Percentiles rank a stretch among this genome's conserved stretches.
These are phyloP conservation scores for Aspergillus caelatus DNA, from an alignment of 2,329 filamentous ascomycete species.

Conservation along the genomic window DNA sequence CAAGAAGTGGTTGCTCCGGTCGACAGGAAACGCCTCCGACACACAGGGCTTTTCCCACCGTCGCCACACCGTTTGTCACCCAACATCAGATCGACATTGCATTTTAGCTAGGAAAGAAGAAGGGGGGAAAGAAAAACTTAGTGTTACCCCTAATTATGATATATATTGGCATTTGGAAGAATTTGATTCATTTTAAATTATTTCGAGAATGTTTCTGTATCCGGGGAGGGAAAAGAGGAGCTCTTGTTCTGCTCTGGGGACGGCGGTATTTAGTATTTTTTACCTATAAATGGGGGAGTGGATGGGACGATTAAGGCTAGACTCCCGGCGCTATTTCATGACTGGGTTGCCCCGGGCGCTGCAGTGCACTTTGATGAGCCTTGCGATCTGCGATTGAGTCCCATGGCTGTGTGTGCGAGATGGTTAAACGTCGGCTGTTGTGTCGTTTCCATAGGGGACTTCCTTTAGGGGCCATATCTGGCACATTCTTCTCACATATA, in stretches of 20 bases:
- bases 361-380: neutral
- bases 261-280: no score
- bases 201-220: neutral
- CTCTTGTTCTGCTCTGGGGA: no score
- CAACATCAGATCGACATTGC: neutral
- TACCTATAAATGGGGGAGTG: no score
- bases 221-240: neutral
- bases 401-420: neutral
- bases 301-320: conserved; percentile 2
- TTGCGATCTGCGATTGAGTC: conserved; percentile 6
- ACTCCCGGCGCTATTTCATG: conserved; percentile 5
- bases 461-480: no score
- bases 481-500: no score
- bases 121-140: neutral
- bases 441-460: no score
- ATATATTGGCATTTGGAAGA: neutral
- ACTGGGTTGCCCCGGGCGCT: conserved; percentile 5
- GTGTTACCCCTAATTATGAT: neutral
- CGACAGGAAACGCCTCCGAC: neutral
- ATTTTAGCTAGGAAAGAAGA: neutral
- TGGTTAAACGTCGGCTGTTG: neutral
- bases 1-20: neutral
- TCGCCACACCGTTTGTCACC: neutral
- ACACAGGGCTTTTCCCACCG: neutral
- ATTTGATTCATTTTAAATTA: neutral